A percentile compares a stretch with the other conserved stretches of the same genome.
phyloP scores from a whole-genome alignment of 1,139 yeast species.

The Hyphopichia buzzinii region DNA sequence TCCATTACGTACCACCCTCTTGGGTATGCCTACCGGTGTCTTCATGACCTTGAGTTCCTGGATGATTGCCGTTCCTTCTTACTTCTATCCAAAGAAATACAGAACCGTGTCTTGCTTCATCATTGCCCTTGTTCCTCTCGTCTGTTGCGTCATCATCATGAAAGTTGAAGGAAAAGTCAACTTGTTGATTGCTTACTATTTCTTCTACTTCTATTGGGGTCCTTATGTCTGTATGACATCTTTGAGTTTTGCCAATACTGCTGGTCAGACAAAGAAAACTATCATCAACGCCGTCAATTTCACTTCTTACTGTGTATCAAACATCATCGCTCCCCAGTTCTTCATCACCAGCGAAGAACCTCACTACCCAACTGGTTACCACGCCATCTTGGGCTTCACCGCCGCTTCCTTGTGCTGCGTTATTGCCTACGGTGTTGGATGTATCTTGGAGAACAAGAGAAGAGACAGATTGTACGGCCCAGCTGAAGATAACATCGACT shows the following conservation, averaged over 20 bases:
- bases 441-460: constrained; percentile 11
- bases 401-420: neutral
- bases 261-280: constrained; percentile 37
- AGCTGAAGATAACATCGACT: constrained; percentile 10
- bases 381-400: constrained; percentile 2
- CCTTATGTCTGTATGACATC: constrained; percentile 42
- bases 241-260: constrained; percentile 30
- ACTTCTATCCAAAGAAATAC: constrained; percentile 15
- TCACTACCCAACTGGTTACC: constrained; percentile 14
- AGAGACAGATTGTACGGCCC: constrained; percentile 16
- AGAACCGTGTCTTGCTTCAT: constrained; percentile 29
- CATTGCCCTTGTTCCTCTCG: constrained; percentile 7
- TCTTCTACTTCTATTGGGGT: constrained; percentile 12
- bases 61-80: constrained; percentile 8
- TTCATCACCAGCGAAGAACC: constrained; percentile 10
- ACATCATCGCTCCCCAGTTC: constrained; percentile 12
- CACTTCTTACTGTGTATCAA: constrained; percentile 11
- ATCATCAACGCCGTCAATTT: constrained; percentile 9
- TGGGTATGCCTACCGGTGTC: constrained; percentile 18
- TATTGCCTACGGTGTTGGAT: constrained; percentile 7
- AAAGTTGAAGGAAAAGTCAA: constrained; percentile 41
- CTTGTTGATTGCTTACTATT: constrained; percentile 15
- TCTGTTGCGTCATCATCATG: constrained; percentile 18
- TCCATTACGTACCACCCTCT: constrained; percentile 18
- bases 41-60: constrained; percentile 9